Conservation (phyloP, 2,329 filamentous ascomycete species). For the Xylariaceae sp. region DNA sequence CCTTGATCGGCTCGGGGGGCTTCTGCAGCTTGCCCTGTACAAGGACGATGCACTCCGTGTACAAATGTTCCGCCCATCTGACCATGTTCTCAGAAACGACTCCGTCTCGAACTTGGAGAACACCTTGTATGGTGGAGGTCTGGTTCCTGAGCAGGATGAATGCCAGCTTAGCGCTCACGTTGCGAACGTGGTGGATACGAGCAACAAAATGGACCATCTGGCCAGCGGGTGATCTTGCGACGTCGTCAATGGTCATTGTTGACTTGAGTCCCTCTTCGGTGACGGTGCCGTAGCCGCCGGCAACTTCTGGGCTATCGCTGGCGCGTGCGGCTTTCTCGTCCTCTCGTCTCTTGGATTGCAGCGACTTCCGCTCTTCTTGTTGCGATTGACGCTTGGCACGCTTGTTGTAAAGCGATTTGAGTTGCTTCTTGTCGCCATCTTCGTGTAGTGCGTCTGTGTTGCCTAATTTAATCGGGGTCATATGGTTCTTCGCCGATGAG, state of each 20-base stretch:
- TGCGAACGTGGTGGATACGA: conserved; percentile 73
- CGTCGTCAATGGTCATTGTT: conserved; percentile 26
- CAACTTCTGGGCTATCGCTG: conserved; percentile 22
- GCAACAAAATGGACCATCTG: conserved; percentile 63
- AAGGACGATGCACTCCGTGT: conserved; percentile 72
- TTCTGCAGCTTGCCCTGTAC: conserved; percentile 70
- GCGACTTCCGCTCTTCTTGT: conserved; percentile 28
- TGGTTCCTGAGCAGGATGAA: conserved; percentile 86
- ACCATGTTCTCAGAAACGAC: conserved; percentile 70
- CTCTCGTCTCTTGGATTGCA: conserved; percentile 28
- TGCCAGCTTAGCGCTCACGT: conserved; percentile 75
- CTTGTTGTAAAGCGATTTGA: conserved; percentile 29
- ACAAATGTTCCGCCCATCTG: conserved; percentile 80
- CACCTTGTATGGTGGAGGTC: conserved; percentile 77
- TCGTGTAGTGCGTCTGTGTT: conserved; percentile 30
- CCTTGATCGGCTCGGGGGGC: conserved; percentile 69
- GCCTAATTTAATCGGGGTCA: conserved; percentile 33
- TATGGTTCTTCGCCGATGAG: conserved; percentile 34
- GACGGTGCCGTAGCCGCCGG: conserved; percentile 23
- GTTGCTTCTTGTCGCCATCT: conserved; percentile 26
- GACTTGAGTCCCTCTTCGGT: conserved; percentile 37
- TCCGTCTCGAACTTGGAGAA: conserved; percentile 55
- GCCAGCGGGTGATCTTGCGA: conserved; percentile 46
- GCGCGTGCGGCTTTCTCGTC: conserved; percentile 29
- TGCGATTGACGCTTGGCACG: conserved; percentile 29